Percentiles rank a stretch among this genome's conserved stretches.
These are phyloP conservation scores for Wallacemonas sp. DNA, from an alignment of 208 protist genomes.

Conservation along the genomic window DNA sequence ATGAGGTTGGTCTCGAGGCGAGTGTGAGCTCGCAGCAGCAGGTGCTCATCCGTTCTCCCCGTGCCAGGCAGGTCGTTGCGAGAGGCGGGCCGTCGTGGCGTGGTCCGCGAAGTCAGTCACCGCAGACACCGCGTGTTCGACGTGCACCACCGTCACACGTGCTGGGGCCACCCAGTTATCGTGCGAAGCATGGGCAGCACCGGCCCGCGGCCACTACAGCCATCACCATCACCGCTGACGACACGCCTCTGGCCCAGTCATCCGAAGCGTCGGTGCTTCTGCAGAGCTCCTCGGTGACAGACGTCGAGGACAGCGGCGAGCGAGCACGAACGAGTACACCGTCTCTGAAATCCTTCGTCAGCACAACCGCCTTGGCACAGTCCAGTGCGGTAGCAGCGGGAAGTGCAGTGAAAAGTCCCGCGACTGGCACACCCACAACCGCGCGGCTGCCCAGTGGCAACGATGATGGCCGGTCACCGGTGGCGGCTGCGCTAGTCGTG, in stretches of 20 bases:
- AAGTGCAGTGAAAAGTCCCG: too few relatives aligned
- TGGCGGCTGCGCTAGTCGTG: too few relatives aligned
- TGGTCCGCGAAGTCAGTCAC: conserved; percentile 32
- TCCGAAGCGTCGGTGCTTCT: conserved; percentile 4
- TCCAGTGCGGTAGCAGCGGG: too few relatives aligned
- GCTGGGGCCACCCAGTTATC: conserved; percentile 28
- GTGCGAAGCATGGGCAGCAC: conserved; percentile 15
- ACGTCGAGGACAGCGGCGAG: too few relatives aligned
- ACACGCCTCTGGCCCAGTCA: not conserved
- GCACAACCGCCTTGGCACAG: too few relatives aligned
- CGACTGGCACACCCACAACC: too few relatives aligned
- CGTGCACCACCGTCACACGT: conserved; percentile 28
- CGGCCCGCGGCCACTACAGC: not conserved
- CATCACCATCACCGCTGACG: not conserved
- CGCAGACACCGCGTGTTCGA: conserved; percentile 21
- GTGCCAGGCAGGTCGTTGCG: conserved; percentile 9
- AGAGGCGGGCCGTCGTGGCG: conserved; percentile 24
- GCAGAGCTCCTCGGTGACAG: conserved; percentile 2
- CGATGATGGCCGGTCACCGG: too few relatives aligned
- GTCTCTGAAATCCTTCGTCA: too few relatives aligned
- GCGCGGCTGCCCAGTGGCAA: too few relatives aligned
- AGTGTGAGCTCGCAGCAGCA: not conserved
- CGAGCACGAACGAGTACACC: too few relatives aligned
- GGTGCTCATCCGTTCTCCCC: not conserved
- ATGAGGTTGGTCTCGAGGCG: not conserved